Conservation (phyloP, 495 filamentous ascomycete species). For the Sphaerosporella brunnea region DNA sequence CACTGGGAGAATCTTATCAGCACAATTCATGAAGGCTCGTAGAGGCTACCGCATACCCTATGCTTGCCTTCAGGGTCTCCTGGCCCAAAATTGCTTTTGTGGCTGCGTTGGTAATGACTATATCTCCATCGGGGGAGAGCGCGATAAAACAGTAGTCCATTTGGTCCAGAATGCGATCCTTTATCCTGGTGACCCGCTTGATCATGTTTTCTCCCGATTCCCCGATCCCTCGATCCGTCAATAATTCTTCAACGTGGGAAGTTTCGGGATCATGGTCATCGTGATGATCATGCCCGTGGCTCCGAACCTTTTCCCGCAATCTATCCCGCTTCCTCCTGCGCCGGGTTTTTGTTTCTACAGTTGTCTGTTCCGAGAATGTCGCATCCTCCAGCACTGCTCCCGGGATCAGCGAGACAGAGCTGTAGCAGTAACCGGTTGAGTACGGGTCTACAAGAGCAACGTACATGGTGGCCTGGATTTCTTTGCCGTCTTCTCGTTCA, state of each 20-base stretch:
- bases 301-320: not conserved
- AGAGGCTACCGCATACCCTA: constrained; percentile 8
- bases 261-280: not conserved
- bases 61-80: constrained; percentile 10
- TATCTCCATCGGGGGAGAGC: constrained; percentile 17
- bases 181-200: constrained; percentile 11
- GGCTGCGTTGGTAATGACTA: constrained; percentile 20
- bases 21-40: not conserved
- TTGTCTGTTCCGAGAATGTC: constrained; percentile 1
- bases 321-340: constrained; percentile 1
- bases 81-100: constrained; percentile 15
- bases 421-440: constrained; percentile 3
- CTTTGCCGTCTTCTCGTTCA: constrained; percentile 2
- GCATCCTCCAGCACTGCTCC: not conserved
- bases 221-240: not conserved
- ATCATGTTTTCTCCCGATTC: constrained; percentile 12
- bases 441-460: constrained; percentile 7
- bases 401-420: constrained; percentile 4
- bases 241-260: not conserved
- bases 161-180: constrained; percentile 22
- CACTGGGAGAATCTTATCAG: constrained; percentile 4
- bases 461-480: constrained; percentile 4
- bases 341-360: not conserved
- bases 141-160: constrained; percentile 23
- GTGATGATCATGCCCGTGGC: not conserved